phyloP scores from a whole-genome alignment of 2,329 filamentous ascomycete species.

The Colletotrichum sp. region DNA sequence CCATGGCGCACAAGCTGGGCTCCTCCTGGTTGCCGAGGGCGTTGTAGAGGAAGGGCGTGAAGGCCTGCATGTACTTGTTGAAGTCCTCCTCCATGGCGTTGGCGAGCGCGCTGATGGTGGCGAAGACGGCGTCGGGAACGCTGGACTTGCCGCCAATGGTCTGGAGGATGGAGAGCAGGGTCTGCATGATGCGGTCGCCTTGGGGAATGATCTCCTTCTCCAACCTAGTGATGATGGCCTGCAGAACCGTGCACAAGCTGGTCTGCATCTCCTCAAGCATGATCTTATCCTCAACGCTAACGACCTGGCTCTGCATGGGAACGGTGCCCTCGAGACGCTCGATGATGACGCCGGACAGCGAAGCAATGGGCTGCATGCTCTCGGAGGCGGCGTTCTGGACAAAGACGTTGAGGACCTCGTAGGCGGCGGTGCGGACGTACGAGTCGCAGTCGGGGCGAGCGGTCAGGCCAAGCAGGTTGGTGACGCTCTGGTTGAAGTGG shows the following conservation, averaged over 20 bases:
- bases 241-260: conserved; percentile 87
- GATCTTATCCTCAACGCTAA: conserved; percentile 95
- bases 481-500: conserved; percentile 92
- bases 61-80: conserved; percentile 96
- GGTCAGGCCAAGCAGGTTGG: conserved; percentile 84
- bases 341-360: conserved; percentile 85
- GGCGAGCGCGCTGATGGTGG: conserved; percentile 88
- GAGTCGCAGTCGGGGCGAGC: conserved; percentile 84
- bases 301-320: conserved; percentile 87
- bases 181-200: conserved; percentile 92
- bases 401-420: conserved; percentile 95
- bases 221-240: conserved; percentile 88
- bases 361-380: conserved; percentile 79
- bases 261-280: conserved; percentile 98
- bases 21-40: conserved; percentile 96
- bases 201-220: conserved; percentile 91
- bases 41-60: conserved; percentile 90
- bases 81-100: conserved; percentile 93
- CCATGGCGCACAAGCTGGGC: conserved; percentile 92
- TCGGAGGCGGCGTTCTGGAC: conserved; percentile 90
- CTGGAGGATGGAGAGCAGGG: conserved; percentile 79
- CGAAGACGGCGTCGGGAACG: conserved; percentile 93
- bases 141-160: conserved; percentile 85
- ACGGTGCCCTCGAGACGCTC: conserved; percentile 91
- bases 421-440: conserved; percentile 90